Base-by-base conservation (phyloP, 1,284 basidiomycete genomes). In the Ceratobasidium papillatum region DNA sequence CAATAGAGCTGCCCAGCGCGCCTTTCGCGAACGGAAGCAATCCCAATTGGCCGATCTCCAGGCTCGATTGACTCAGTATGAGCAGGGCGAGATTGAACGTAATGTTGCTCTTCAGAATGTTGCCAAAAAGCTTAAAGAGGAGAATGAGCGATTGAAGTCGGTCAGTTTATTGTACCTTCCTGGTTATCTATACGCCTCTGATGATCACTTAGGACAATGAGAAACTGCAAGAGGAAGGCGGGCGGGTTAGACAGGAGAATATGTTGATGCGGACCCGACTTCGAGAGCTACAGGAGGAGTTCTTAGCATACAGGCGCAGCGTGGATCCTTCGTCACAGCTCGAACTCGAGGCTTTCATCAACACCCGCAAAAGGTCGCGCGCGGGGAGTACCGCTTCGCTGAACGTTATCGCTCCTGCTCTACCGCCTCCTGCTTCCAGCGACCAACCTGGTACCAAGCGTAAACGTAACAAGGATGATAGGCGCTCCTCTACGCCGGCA, bases 41-140 rank as follows among this genome's bases (percentile, higher is more conserved):
- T 91, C 92, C 30, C 95, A 96, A 80, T 90, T 96, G 52, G 89
- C 91, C n/a, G 94, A 95, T 69, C 87, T 96, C 41, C 94, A 96
- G 83, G 92, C 94, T 76, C 91, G 94, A 58, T 85, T 96, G 64
- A 90, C 93, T 77, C 89, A 89, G 49, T 96, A 95, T 79, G 94
- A 96, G 81, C 92, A 94, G 78, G 94, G 94, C 49, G 94, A 96
- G 81, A 91, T 95, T 61, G 93, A 95, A 81, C 91, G 94, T 66
- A 95, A 94, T 80, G 89, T 96, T 63, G 92, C 93, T 56, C 85
- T 96, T 27, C 94, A 96, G 81, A 91, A 88, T 75, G 89, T 95
- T 71, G 94, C 94, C 30, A 93, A 94, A 81, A 90, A 91, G 32
- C 87, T 94, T 75, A 96, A 96, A 83, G 92, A 94, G 77, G 94